Evolutionary conservation across 2,329 filamentous ascomycete species (phyloP).

Genomic region (Monilinia aucupariae): DNA sequence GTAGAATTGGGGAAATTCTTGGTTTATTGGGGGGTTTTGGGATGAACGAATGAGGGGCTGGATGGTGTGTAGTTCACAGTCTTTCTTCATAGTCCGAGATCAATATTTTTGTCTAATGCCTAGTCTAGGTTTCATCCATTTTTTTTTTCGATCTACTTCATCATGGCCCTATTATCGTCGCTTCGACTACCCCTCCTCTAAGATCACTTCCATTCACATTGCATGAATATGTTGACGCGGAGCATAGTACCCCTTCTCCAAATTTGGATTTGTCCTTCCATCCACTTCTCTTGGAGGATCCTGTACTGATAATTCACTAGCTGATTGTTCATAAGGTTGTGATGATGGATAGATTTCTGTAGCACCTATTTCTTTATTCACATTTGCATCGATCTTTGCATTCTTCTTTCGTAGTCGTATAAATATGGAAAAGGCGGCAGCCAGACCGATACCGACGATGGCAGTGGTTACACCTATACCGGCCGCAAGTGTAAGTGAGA

Average conservation of each 20-base stretch:
- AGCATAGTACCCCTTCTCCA: neutral
- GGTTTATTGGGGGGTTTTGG: no score
- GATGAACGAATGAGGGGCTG: no score
- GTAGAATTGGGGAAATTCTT: no score
- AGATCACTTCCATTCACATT: neutral
- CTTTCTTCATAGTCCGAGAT: neutral
- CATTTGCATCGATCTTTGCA: no score
- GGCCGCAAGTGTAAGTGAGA: neutral
- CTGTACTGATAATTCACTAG: neutral
- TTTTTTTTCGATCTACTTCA: neutral
- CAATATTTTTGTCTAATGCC: neutral
- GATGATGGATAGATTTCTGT: neutral
- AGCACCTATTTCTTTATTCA: neutral
- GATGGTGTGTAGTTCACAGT: neutral
- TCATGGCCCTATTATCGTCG: neutral
- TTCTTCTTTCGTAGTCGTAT: neutral
- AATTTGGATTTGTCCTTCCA: neutral
- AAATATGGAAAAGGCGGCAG: neutral
- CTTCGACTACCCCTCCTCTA: accelerated
- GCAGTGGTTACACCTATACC: neutral
- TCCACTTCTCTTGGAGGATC: neutral
- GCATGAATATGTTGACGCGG: neutral
- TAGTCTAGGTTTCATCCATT: neutral
- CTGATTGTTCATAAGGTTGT: no score
- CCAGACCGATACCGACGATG: neutral